phyloP scores from a whole-genome alignment of 768 basidiomycete species.

The Arthromyces matolae region DNA sequence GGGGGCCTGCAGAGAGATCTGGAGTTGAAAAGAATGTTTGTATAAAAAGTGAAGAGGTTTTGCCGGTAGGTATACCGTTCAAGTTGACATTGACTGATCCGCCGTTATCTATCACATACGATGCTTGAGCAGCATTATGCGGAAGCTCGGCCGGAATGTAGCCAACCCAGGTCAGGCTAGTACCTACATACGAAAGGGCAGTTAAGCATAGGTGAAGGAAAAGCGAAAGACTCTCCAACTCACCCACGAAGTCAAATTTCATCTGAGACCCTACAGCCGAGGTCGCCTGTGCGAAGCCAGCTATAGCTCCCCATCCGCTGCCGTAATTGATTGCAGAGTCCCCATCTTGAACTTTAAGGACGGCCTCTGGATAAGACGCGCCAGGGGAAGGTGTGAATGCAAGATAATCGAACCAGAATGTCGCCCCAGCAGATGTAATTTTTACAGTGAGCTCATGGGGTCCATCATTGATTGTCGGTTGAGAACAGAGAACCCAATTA shows the following conservation, averaged over 20 bases:
- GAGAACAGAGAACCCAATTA: slow-evolving; percentile 19
- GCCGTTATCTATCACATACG: slow-evolving; percentile 8
- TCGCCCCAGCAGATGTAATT: slow-evolving; percentile 15
- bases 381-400: slow-evolving; percentile 20
- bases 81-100: slow-evolving; percentile 1
- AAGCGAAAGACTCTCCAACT: background rate
- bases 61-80: background rate
- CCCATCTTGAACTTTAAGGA: slow-evolving; percentile 3
- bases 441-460: slow-evolving; percentile 21
- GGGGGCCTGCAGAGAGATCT: slow-evolving; percentile 1
- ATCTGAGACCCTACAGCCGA: background rate
- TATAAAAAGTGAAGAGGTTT: background rate
- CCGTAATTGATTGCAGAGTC: background rate
- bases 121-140: background rate
- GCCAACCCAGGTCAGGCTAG: slow-evolving; percentile 7
- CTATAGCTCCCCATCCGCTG: slow-evolving; percentile 1
- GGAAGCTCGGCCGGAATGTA: slow-evolving; percentile 3
- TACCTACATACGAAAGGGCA: background rate
- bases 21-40: slow-evolving; percentile 11
- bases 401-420: slow-evolving; percentile 28
- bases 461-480: slow-evolving; percentile 16
- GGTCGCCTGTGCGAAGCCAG: slow-evolving; percentile 1
- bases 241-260: slow-evolving; percentile 5
- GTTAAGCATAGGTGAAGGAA: background rate
- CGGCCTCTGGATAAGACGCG: slow-evolving; percentile 1